Percentiles rank a stretch among this genome's conserved stretches.
Conservation (phyloP, 768 basidiomycete genomes). For the Mycena epipterygia region DNA sequence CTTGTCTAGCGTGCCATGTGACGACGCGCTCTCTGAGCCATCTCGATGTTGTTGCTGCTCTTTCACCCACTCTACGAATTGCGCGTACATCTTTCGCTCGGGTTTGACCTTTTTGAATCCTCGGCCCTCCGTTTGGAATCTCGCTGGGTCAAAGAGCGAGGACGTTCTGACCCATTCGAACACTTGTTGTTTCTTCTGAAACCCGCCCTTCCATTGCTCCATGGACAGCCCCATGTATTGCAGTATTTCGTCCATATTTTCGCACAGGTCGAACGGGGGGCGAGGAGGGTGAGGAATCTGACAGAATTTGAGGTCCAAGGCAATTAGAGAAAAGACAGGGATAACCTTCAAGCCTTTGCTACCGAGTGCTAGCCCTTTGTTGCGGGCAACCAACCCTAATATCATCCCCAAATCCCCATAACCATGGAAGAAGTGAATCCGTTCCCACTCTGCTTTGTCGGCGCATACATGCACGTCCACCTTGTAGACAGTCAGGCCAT, state of each 20-base stretch:
- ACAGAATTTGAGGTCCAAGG: background rate
- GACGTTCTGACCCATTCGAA: slow-evolving; percentile 73
- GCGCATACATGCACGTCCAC: slow-evolving; percentile 75
- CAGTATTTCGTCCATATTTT: slow-evolving; percentile 63
- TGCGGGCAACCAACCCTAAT: slow-evolving; percentile 66
- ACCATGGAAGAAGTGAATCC: slow-evolving; percentile 67
- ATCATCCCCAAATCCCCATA: slow-evolving; percentile 85
- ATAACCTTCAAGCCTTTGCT: slow-evolving; percentile 71
- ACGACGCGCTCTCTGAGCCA: slow-evolving; percentile 15
- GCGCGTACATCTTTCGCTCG: slow-evolving; percentile 69
- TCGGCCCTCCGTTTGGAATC: slow-evolving; percentile 51
- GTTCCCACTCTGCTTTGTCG: slow-evolving; percentile 63
- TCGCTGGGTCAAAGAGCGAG: slow-evolving; percentile 63
- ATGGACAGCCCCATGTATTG: slow-evolving; percentile 71
- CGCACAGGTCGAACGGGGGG: slow-evolving; percentile 64
- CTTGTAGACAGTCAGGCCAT: slow-evolving; percentile 43
- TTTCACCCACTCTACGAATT: slow-evolving; percentile 67
- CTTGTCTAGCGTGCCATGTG: slow-evolving; percentile 37
- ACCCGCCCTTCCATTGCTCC: slow-evolving; percentile 65
- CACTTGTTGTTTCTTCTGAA: slow-evolving; percentile 63
- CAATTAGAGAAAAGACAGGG: background rate
- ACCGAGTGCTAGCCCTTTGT: slow-evolving; percentile 64
- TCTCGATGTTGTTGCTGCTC: slow-evolving; percentile 29
- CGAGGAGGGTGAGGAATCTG: slow-evolving; percentile 57
- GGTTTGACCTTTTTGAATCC: slow-evolving; percentile 59